A percentile compares a stretch with the other conserved stretches of the same genome.
Evolutionary conservation across 768 basidiomycete genomes (phyloP).

Genomic region (Termitomyces sp.): DNA sequence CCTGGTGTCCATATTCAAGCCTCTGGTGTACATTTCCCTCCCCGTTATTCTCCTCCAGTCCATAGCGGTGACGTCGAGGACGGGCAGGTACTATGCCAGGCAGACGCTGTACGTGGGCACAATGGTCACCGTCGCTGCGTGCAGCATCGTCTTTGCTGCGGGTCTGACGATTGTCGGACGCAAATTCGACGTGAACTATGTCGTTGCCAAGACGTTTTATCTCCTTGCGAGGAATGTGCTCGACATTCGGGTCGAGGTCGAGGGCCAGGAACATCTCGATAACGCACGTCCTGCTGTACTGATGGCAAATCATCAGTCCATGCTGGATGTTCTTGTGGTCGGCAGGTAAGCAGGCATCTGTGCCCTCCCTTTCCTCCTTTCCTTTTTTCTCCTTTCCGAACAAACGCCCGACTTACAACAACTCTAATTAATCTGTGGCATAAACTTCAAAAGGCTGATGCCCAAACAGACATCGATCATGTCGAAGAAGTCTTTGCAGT

Average conservation of each 20-base stretch:
- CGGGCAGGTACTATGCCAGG: constrained; percentile 68
- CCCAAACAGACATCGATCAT: constrained; percentile 81
- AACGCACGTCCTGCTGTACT: constrained; percentile 66
- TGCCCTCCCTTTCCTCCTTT: neutral
- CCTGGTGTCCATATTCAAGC: constrained; percentile 56
- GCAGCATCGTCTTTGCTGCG: constrained; percentile 64
- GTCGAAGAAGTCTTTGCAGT: constrained; percentile 88
- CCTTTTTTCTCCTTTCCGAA: neutral
- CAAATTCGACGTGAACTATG: constrained; percentile 73
- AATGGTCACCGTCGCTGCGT: constrained; percentile 63
- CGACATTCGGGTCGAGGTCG: constrained; percentile 67
- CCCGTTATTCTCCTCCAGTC: constrained; percentile 62
- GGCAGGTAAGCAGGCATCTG: constrained; percentile 52
- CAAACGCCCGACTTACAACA: neutral
- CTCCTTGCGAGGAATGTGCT: constrained; percentile 52
- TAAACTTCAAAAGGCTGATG: constrained; percentile 50
- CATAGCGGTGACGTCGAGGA: constrained; percentile 47
- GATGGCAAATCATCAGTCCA: constrained; percentile 90
- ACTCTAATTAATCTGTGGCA: neutral
- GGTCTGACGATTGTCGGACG: constrained; percentile 62
- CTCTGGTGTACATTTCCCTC: constrained; percentile 72
- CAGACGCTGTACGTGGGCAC: constrained; percentile 67
- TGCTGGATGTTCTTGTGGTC: constrained; percentile 80
- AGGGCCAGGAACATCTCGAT: constrained; percentile 78
- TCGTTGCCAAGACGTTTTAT: constrained; percentile 85